Conservation (phyloP, 1,139 yeast genomes). For the Zygosaccharomyces pseudobailii region DNA sequence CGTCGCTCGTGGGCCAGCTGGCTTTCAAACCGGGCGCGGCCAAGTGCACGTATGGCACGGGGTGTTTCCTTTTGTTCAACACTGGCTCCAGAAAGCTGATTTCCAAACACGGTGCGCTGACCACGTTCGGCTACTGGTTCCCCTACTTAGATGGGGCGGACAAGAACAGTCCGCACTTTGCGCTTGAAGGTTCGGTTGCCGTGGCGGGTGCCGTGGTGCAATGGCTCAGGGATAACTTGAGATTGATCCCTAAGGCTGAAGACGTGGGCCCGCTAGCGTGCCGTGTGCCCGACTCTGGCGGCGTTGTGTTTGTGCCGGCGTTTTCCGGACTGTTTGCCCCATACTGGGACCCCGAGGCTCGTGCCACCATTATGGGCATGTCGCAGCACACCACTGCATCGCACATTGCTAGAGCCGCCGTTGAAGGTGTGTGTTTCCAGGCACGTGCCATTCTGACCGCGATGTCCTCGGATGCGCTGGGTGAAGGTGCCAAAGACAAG, state of each 20-base stretch:
- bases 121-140: conserved; percentile 89
- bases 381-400: conserved; percentile 83
- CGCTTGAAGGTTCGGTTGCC: conserved; percentile 92
- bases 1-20: conserved; percentile 89
- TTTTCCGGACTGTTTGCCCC: conserved; percentile 94
- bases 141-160: conserved; percentile 52
- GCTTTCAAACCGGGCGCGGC: conserved; percentile 83
- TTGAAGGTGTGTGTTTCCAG: conserved; percentile 94
- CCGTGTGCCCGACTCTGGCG: conserved; percentile 77
- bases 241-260: conserved; percentile 71
- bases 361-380: conserved; percentile 90
- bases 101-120: conserved; percentile 75
- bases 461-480: conserved; percentile 76
- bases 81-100: conserved; percentile 67
- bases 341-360: conserved; percentile 90
- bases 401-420: conserved; percentile 89
- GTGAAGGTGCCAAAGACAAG: conserved; percentile 36
- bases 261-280: conserved; percentile 90
- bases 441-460: conserved; percentile 87
- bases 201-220: conserved; percentile 95
- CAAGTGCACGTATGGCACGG: conserved; percentile 97
- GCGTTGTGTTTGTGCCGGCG: conserved; percentile 93
- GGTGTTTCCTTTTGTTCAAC: conserved; percentile 85
- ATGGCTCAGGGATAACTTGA: conserved; percentile 90
- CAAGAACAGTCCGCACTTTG: conserved; percentile 66